Conservation (phyloP, 2,329 filamentous ascomycete genomes). For the Cordyceps militaris region DNA sequence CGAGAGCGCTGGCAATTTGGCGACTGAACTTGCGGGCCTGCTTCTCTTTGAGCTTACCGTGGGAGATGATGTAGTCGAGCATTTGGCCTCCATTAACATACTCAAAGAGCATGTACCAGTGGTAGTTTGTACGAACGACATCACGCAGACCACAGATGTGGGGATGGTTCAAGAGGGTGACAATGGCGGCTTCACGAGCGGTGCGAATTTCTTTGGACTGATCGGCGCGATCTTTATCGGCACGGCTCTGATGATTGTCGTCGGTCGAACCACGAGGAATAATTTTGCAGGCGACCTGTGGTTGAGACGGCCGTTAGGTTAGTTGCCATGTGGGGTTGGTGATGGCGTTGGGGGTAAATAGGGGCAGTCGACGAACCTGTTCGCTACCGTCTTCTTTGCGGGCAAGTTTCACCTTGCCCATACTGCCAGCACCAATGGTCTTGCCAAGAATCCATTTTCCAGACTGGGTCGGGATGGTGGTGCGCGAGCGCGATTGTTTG, state of each 20-base stretch:
- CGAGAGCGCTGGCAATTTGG: conserved; percentile 91
- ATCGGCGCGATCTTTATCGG: conserved; percentile 81
- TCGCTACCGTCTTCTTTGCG: conserved; percentile 85
- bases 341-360: conserved; percentile 5
- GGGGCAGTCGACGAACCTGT: conserved; percentile 54
- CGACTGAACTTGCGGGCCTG: conserved; percentile 95
- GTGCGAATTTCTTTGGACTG: conserved; percentile 96
- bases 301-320: not conserved
- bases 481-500: conserved; percentile 54
- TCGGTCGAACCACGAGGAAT: conserved; percentile 86
- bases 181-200: conserved; percentile 90
- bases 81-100: conserved; percentile 98
- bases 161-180: conserved; percentile 86
- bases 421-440: conserved; percentile 94
- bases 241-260: conserved; percentile 64
- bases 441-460: conserved; percentile 95
- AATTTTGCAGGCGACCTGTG: conserved; percentile 90
- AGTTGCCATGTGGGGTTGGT: conserved; percentile 1
- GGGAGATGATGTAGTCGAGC: conserved; percentile 99
- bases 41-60: conserved; percentile 95
- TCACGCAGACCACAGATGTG: conserved; percentile 95
- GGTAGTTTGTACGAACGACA: conserved; percentile 90
- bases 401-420: conserved; percentile 97
- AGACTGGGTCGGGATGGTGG: conserved; percentile 81
- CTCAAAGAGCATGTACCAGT: conserved; percentile 99